Evolutionary conservation across 1,284 basidiomycete species (phyloP).

Genomic region (Laetiporus sulphureus): DNA sequence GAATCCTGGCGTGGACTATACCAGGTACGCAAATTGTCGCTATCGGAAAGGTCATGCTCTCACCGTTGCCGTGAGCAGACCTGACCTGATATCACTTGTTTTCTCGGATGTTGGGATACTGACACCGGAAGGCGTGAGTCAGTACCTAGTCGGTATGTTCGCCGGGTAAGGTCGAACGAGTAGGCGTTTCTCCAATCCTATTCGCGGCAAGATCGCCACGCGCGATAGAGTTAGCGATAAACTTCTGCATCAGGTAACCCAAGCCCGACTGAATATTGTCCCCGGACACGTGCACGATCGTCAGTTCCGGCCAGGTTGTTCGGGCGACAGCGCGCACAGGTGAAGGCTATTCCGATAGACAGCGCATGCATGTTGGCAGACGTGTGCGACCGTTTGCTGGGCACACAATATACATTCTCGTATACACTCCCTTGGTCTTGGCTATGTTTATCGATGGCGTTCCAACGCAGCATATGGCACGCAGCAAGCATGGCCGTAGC

Average conservation of each 20-base stretch:
- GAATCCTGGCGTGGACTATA: constrained; percentile 81
- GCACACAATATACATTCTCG: background rate
- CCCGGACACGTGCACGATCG: constrained; percentile 24
- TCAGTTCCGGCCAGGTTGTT: constrained; percentile 3
- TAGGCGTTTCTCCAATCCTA: too few relatives aligned
- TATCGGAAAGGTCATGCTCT: constrained; percentile 3
- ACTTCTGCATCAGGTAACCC: constrained; percentile 24
- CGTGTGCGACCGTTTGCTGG: too few relatives aligned
- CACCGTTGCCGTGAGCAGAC: constrained; percentile 35
- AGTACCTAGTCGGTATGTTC: constrained; percentile 89
- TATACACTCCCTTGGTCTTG: background rate
- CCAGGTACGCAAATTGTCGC: constrained; percentile 43
- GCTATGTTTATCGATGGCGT: constrained; percentile 8
- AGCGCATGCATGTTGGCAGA: too few relatives aligned
- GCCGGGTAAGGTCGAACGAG: constrained; percentile 58
- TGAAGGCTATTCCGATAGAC: too few relatives aligned
- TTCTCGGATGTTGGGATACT: constrained; percentile 90
- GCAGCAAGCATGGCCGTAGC: too few relatives aligned
- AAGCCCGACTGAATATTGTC: constrained; percentile 15
- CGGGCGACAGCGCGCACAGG: too few relatives aligned
- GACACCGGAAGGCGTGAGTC: constrained; percentile 87
- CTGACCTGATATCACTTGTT: constrained; percentile 84
- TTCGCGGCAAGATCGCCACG: constrained; percentile 19
- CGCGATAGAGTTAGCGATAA: constrained; percentile 34
- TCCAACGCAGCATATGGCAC: too few relatives aligned